Base-by-base conservation (phyloP, 2,329 filamentous ascomycete genomes). In the Pyrenophora seminiperda region DNA sequence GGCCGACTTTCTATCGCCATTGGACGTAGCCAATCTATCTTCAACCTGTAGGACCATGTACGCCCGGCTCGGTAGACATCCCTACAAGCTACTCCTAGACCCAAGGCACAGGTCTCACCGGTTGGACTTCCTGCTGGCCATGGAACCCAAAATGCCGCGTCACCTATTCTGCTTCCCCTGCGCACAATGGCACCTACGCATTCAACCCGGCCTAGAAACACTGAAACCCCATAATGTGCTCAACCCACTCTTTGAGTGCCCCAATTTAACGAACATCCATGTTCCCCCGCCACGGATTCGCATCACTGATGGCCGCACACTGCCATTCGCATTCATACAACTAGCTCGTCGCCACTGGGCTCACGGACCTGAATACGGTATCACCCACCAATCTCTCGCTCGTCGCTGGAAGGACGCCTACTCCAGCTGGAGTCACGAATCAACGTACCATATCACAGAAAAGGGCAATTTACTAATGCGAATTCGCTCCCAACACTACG, bases 111-210 rank as follows among this genome's bases (percentile, higher is more conserved):
- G 67, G 36, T 56, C 73, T 4, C 66, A 80, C 50, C 79, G 77
- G 41, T 71, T 78, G 37, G 68, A 77, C 3, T 84, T 86, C 61
- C 73, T 86, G 4, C 62, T 75, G 10, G 65, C 69, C 2, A 73
- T 85, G 61, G 82, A 86, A 53, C 63, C 70, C 10, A 65, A 75
- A 13, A 71, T 83, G 14, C 83, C 83, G 2, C 72, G 77, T 29
- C 81, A 85, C 58, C 74, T 86, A 5, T 76, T 85, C 45, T 86
- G 83, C 66, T 82, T 83, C 61, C 77, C 78, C 4, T 86, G 83
- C 62, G 76, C 71, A 11, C 73, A 69, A 47, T 86, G 81, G 66
- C 83, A 86, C 62, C 66, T 75, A 4, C 78, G 83, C 34, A 80
- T 75, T 1, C 74, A 79, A 42, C 75, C 76, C 29, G 83, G 83